Percentiles rank a stretch among this genome's conserved stretches.
These are phyloP conservation scores for Setaria italica DNA, from an alignment of 202 grass and related monocot species.

Conservation along the genomic window DNA sequence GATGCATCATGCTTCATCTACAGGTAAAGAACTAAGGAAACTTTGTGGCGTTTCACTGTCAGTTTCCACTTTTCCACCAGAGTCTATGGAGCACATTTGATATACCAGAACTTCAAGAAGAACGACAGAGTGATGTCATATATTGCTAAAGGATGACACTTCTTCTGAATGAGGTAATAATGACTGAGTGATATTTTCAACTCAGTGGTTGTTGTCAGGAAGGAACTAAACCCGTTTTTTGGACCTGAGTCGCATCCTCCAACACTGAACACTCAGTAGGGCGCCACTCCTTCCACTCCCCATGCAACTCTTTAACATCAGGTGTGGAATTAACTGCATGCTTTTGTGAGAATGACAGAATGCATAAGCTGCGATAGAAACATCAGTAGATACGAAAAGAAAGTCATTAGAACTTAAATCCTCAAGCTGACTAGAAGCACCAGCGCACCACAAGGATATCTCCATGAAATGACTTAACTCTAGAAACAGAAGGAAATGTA, in stretches of 20 bases:
- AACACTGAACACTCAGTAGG: conserved; percentile 42
- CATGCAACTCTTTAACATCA: conserved; percentile 54
- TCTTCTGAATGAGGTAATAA: conserved; percentile 57
- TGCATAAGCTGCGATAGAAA: conserved; percentile 72
- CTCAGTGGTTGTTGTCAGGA: conserved; percentile 58
- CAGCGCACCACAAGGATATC: conserved; percentile 29
- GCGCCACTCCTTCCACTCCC: conserved; percentile 79
- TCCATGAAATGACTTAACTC: conserved; percentile 80
- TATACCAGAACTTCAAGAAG: conserved; percentile 58
- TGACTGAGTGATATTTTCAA: conserved; percentile 67
- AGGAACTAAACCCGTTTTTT: conserved; percentile 66
- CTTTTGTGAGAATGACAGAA: conserved; percentile 57
- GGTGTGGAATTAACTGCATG: conserved; percentile 39
- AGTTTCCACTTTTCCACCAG: conserved; percentile 28
- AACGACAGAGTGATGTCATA: conserved; percentile 53
- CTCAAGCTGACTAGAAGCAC: conserved; percentile 59
- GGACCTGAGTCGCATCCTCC: conserved; percentile 46
- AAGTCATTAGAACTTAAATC: conserved; percentile 66
- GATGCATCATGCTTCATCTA: conserved; percentile 53
- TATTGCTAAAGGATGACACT: conserved; percentile 82
- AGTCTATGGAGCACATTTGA: conserved; percentile 27
- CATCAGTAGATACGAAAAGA: conserved; percentile 64
- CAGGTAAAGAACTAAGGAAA: conserved; percentile 32
- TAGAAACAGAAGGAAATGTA: conserved; percentile 66
- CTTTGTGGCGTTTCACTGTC: conserved; percentile 16